Percentiles rank a stretch among this genome's conserved stretches.
Evolutionary conservation across 441 rosid species (phyloP).

Genomic region (Pelargonium myrrhifolium): DNA sequence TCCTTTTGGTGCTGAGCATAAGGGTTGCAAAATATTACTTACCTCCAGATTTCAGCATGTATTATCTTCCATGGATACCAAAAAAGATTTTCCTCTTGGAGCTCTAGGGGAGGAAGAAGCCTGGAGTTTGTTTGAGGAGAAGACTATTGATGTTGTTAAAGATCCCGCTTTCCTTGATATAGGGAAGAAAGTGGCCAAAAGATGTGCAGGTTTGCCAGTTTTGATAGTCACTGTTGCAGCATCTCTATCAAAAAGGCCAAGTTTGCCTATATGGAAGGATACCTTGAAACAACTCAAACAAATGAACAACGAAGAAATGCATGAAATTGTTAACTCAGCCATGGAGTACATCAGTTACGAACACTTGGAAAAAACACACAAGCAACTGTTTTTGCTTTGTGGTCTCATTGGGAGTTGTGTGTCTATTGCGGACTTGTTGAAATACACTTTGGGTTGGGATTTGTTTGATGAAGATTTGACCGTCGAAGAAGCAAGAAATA

Average conservation of each 20-base stretch:
- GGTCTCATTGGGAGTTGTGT: slow-evolving; percentile 1
- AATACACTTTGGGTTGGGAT: slow-evolving; percentile 24
- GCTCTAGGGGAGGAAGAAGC: background rate
- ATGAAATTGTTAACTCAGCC: background rate
- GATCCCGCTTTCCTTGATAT: background rate
- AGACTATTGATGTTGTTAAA: background rate
- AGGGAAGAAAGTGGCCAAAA: slow-evolving; percentile 10
- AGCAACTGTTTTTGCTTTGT: slow-evolving; percentile 21
- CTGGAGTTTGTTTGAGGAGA: slow-evolving; percentile 16
- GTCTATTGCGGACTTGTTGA: slow-evolving; percentile 16
- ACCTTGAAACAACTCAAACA: slow-evolving; percentile 6
- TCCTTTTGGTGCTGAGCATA: background rate
- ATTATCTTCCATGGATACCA: background rate
- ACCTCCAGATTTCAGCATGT: background rate
- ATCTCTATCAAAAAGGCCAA: slow-evolving; percentile 9
- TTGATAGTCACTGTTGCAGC: background rate
- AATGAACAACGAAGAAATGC: background rate
- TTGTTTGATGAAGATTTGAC: slow-evolving; percentile 15
- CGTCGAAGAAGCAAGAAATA: slow-evolving; percentile 22
- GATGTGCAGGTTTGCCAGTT: slow-evolving; percentile 18
- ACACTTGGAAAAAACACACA: slow-evolving; percentile 17
- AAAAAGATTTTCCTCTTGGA: background rate
- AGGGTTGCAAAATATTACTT: background rate
- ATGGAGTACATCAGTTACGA: slow-evolving; percentile 21
- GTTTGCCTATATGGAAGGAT: slow-evolving; percentile 13